phyloP scores from a whole-genome alignment of 257 asterid species.

The Penstemon newberryi region DNA sequence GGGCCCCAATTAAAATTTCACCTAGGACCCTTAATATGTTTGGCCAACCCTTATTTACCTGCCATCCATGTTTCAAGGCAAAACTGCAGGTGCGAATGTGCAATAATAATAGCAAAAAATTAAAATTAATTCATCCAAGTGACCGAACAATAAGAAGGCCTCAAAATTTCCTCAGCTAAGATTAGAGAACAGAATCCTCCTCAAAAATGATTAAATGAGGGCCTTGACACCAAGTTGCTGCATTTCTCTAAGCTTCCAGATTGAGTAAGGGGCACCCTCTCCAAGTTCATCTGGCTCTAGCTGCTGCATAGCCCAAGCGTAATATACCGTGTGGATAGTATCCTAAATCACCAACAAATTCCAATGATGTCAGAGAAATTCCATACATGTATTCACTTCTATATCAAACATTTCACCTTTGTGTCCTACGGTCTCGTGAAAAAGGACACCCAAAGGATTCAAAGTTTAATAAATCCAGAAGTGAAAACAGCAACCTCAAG shows the following conservation, averaged over 20 bases:
- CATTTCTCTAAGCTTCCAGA: conserved; percentile 96
- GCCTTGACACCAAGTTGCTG: conserved; percentile 87
- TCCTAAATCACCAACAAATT: conserved; percentile 48
- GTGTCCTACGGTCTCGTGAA: too few species aligned
- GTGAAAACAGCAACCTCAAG: too few species aligned
- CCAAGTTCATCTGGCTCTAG: conserved; percentile 76
- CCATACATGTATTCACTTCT: too few species aligned
- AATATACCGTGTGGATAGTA: conserved; percentile 83
- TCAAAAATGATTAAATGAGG: conserved; percentile 54
- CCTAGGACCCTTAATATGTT: too few species aligned
- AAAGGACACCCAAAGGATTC: too few species aligned
- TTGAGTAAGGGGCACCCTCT: conserved; percentile 62
- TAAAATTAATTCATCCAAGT: neutral
- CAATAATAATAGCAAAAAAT: neutral
- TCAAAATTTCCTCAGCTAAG: conserved; percentile 24
- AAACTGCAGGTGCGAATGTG: neutral
- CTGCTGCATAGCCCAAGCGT: conserved; percentile 98
- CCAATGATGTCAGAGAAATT: neutral
- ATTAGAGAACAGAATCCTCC: conserved; percentile 21
- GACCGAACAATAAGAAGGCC: conserved; percentile 1
- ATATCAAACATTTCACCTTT: too few species aligned
- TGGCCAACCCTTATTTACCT: neutral
- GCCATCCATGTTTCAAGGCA: conserved; percentile 3
- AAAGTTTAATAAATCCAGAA: too few species aligned
- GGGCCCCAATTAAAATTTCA: too few species aligned